Conservation (phyloP, 495 filamentous ascomycete genomes). For the Cercophora scortea region DNA sequence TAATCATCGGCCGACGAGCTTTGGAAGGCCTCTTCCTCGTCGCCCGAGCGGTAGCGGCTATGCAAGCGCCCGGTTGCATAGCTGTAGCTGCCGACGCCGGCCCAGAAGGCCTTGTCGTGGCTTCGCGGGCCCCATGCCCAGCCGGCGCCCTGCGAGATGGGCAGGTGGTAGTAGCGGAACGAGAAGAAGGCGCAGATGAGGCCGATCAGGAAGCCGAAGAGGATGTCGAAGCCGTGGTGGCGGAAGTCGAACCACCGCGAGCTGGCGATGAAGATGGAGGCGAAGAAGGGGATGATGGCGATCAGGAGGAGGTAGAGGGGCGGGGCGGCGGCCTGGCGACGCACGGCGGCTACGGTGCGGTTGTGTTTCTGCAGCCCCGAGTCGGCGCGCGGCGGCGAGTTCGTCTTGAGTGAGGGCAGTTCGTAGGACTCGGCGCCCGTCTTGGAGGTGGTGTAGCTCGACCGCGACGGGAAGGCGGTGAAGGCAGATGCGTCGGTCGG, state of each 20-base stretch:
- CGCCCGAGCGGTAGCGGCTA: slow-evolving; percentile 23
- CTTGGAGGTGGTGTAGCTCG: slow-evolving; percentile 11
- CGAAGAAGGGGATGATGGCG: slow-evolving; percentile 54
- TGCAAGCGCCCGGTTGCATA: slow-evolving; percentile 34
- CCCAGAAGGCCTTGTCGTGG: slow-evolving; percentile 49
- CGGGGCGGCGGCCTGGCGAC: slow-evolving; percentile 61
- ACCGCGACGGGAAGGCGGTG: slow-evolving; percentile 45
- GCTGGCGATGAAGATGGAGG: slow-evolving; percentile 46
- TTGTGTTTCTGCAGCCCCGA: slow-evolving; percentile 26
- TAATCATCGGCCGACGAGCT: background rate
- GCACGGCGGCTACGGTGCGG: slow-evolving; percentile 35
- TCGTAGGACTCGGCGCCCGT: slow-evolving; percentile 20
- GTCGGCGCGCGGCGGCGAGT: slow-evolving; percentile 15
- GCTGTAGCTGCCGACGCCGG: slow-evolving; percentile 50
- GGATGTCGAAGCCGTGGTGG: slow-evolving; percentile 84
- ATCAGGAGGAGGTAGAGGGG: slow-evolving; percentile 62
- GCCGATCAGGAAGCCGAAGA: slow-evolving; percentile 68
- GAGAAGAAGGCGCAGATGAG: slow-evolving; percentile 37
- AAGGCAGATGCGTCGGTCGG: slow-evolving; percentile 25
- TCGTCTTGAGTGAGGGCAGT: slow-evolving; percentile 13
- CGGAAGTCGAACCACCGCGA: slow-evolving; percentile 73
- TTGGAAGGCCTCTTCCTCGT: slow-evolving; percentile 26
- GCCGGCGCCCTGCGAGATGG: slow-evolving; percentile 52
- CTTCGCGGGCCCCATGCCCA: slow-evolving; percentile 51
- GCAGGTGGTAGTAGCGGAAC: slow-evolving; percentile 55